phyloP scores from a whole-genome alignment of 2,329 filamentous ascomycete genomes.

The Ophidiomyces ophidiicola region DNA sequence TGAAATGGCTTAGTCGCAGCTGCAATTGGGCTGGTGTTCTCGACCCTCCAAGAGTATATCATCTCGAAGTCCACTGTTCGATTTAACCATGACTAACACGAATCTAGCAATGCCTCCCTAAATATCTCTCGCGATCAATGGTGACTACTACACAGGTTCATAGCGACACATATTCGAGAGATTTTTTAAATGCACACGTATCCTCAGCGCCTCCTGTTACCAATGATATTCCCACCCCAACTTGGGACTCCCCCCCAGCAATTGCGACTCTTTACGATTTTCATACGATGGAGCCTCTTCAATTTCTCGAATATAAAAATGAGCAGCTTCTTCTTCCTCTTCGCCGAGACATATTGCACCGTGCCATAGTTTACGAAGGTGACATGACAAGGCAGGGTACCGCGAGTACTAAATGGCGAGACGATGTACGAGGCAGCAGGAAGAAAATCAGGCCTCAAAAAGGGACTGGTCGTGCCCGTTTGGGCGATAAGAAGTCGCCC shows the following conservation, averaged over 20 bases:
- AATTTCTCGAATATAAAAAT: conserved; percentile 63
- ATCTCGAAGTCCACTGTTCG: neutral
- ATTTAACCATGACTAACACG: conserved; percentile 3
- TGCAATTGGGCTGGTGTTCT: conserved; percentile 22
- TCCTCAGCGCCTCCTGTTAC: conserved; percentile 7
- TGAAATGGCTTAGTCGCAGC: conserved; percentile 30
- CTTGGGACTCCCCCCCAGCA: conserved; percentile 45
- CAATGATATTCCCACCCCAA: conserved; percentile 17
- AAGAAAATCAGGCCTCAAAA: conserved; percentile 79
- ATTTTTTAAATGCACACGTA: conserved; percentile 12
- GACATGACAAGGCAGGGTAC: conserved; percentile 80
- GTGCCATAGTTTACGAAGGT: conserved; percentile 83
- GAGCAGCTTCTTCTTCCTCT: conserved; percentile 79
- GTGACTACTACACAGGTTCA: conserved; percentile 36
- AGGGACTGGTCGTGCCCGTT: conserved; percentile 66
- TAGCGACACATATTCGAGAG: conserved; percentile 20
- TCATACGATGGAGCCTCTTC: conserved; percentile 71
- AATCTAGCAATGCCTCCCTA: conserved; percentile 15
- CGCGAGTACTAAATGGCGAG: conserved; percentile 67
- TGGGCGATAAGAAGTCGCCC: conserved; percentile 70
- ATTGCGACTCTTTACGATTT: conserved; percentile 81
- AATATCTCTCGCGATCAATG: conserved; percentile 27
- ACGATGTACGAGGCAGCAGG: conserved; percentile 70
- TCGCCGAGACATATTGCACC: conserved; percentile 81
- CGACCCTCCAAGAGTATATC: conserved; percentile 28